Evolutionary conservation across 345 rosid species (phyloP).

Genomic region (Geranium rotundifolium): DNA sequence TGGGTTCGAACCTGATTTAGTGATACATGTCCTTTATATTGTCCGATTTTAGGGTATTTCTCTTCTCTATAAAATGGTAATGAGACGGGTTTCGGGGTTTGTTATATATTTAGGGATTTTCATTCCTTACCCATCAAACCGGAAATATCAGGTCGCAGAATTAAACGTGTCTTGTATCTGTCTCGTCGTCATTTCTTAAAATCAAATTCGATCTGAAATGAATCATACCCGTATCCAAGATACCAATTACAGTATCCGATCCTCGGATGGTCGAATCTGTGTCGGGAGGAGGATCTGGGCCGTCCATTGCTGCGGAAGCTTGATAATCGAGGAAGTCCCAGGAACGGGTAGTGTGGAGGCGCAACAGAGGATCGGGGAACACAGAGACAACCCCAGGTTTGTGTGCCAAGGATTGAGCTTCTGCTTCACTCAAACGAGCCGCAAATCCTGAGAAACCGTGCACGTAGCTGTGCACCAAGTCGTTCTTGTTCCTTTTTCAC

Average conservation of each 20-base stretch:
- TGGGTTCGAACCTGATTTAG: too few relatives aligned
- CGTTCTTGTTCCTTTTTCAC: slow-evolving; percentile 26
- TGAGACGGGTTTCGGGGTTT: too few relatives aligned
- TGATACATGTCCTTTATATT: too few relatives aligned
- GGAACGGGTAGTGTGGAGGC: slow-evolving; percentile 84
- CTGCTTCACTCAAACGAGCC: slow-evolving; percentile 57
- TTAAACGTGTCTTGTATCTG: too few relatives aligned
- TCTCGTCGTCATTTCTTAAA: too few relatives aligned
- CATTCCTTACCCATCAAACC: too few relatives aligned
- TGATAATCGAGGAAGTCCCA: slow-evolving; percentile 82
- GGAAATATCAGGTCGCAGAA: too few relatives aligned
- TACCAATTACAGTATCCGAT: slow-evolving; percentile 49
- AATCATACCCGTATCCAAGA: slow-evolving; percentile 54
- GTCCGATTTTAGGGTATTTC: too few relatives aligned
- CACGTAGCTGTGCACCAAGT: slow-evolving; percentile 34
- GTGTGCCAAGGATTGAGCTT: slow-evolving; percentile 40
- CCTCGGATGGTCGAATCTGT: slow-evolving; percentile 18
- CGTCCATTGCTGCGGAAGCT: slow-evolving; percentile 33
- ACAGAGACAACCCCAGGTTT: slow-evolving; percentile 62
- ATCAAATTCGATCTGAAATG: too few relatives aligned
- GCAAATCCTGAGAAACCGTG: slow-evolving; percentile 75
- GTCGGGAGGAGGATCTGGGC: slow-evolving; percentile 21
- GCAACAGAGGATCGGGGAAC: slow-evolving; percentile 46
- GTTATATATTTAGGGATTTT: too few relatives aligned
- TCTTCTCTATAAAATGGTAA: too few relatives aligned